These are phyloP conservation scores for Lactarius tabidus DNA, from an alignment of 768 basidiomycete species.

Conservation along the genomic window DNA sequence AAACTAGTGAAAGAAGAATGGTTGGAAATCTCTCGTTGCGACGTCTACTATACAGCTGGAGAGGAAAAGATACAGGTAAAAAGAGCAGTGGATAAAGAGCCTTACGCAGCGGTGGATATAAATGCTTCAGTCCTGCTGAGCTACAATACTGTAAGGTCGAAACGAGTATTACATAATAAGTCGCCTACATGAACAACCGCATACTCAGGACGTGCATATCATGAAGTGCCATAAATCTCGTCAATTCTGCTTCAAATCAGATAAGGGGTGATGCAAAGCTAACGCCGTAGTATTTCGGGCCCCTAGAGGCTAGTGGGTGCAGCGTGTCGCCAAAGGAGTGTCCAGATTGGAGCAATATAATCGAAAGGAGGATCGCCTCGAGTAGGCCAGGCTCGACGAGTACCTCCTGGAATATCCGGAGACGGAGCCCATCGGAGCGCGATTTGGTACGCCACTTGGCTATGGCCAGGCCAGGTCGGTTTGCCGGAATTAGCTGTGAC, in stretches of 20 bases:
- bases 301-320: neutral
- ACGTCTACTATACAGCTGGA: too few species aligned
- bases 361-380: conserved; percentile 17
- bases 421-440: neutral
- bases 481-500: conserved; percentile 11
- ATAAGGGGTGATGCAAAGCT: too few species aligned
- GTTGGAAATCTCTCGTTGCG: too few species aligned
- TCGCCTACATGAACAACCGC: neutral
- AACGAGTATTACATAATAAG: neutral
- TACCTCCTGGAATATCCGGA: conserved; percentile 17
- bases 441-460: conserved; percentile 17
- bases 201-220: neutral
- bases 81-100: too few species aligned
- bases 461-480: conserved; percentile 16
- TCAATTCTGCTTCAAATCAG: neutral
- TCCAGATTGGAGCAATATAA: conserved; percentile 12
- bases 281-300: neutral
- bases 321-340: conserved; percentile 4
- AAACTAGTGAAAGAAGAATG: too few species aligned
- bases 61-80: too few species aligned
- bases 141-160: too few species aligned
- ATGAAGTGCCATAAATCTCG: neutral
- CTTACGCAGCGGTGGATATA: too few species aligned
- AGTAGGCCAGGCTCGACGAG: conserved; percentile 13
- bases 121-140: too few species aligned